Base-by-base conservation (phyloP, 345 rosid genomes). In the Eucalyptus erythrocorys region DNA sequence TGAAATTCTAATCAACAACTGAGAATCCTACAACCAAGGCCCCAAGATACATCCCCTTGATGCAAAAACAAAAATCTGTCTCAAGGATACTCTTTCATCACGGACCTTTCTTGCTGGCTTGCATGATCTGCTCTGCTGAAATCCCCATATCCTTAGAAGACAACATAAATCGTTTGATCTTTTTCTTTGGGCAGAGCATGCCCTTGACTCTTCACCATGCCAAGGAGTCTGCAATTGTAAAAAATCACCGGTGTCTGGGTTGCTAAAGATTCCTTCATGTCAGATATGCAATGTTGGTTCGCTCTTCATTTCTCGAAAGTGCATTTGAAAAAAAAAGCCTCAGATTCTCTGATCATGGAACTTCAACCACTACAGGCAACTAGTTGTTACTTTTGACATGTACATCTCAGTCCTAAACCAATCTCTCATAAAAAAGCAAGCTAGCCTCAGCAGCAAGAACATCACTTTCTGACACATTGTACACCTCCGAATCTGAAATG, bases 391-490 rank as follows among this genome's bases (percentile, higher is more conserved):
- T n/a, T n/a, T n/a, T n/a, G 47, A 45, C 26, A 49, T 53, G 43
- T 85, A 37, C n/a, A 50, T 86, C 84, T 87, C 85, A 66, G 76
- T 43, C 48, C 51, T 61, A 37, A 14, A 55, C 85, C 68, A 93
- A 87, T 91, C 91, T 94, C 93, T 96, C 98, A 16, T 96, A 96
- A 88, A 96, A 96, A 87, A 97, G 99, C 93, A 97, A 87, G 93
- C 96, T 95, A 57, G 98, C 99, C 91, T 95, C 97, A 45, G 99
- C 96, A 85, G 93, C 92, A 47, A 95, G 95, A 92, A 96, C 98
- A 81, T 96, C 98, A 71, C 89, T 91, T 92, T 95, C 97, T 5
- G 95, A 90, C n/a, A 94, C 96, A 49, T 89, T 57, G 40, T 48
- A 32, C 30, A 96, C 98, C 76, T 96, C 90, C 7, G 98, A 93